Base-by-base conservation (phyloP, 768 basidiomycete species). In the Pleurotus sapidus region DNA sequence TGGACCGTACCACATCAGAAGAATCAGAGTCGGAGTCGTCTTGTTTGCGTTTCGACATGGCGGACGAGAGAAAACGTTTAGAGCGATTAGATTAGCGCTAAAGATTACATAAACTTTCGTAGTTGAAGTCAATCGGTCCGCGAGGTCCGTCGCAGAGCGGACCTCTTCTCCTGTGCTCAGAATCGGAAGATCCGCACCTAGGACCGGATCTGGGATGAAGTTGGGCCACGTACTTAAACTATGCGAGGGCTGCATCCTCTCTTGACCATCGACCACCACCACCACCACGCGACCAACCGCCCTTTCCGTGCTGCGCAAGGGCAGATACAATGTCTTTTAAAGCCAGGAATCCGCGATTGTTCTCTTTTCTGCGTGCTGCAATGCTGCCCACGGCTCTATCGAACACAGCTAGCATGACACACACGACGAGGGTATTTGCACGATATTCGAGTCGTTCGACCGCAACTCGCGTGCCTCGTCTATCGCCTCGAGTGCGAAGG, bases 1-100 rank as follows among this genome's bases (percentile, higher is more conserved):
- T n/a, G 14, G n/a, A 43, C 61, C 65, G 62, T 65, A 68, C 65
- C 43, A 67, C 58, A 30, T 70, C 70, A n/a, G 53, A 78, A 49
- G 67, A 70, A 60, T 77, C 78, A 82, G 75, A 68, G 84, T 86
- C 34, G 77, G 74, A 83, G 84, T 84, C 37, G 18, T 51, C 54
- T 59, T 67, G 69, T 56, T 71, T 70, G 60, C 70, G 64, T 64
- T 71, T 71, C 23, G 65, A 62, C 70, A 68, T 68, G 23, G 51
- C 42, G 3, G 39, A 25, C 2, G 20, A 42, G 24, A 20, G n/a
- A 55, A 37, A 18, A 17, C 37, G n/a, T 0, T 0, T 43, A 12
- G 42, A 43, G 42, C 20, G 20, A 54, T 54, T 40, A 54, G 51
- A 54, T 54, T 45, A 18, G 51, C 14, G 49, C 7, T 1, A 14